phyloP scores from a whole-genome alignment of 306 rosid species.

The Sophora flavescens region DNA sequence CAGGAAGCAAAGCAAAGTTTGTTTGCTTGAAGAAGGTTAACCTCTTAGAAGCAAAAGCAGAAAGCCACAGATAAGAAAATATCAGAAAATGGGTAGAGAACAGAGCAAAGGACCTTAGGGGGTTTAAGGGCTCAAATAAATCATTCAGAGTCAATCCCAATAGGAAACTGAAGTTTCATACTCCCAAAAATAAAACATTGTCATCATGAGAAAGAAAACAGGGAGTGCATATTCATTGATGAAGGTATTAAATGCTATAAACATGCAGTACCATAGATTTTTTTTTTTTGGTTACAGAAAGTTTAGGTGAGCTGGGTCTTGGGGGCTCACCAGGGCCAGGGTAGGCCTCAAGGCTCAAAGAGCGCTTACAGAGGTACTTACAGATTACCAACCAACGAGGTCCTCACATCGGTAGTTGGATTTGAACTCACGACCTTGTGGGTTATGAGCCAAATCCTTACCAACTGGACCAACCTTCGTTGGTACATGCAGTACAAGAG shows the following conservation, averaged over 20 bases:
- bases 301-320: too few relatives aligned
- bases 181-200: constrained; percentile 45
- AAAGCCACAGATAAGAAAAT: neutral
- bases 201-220: constrained; percentile 47
- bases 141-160: constrained; percentile 91
- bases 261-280: constrained; percentile 35
- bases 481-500: constrained; percentile 23
- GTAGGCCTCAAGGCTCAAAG: too few relatives aligned
- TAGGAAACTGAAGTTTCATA: constrained; percentile 82
- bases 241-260: constrained; percentile 26
- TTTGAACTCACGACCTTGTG: too few relatives aligned
- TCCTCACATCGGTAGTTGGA: too few relatives aligned
- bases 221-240: constrained; percentile 39
- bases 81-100: too few relatives aligned
- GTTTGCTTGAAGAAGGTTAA: constrained; percentile 13
- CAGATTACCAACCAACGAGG: too few relatives aligned
- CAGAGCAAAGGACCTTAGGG: constrained; percentile 64
- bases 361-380: too few relatives aligned
- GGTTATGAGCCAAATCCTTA: too few relatives aligned
- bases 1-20: constrained; percentile 6
- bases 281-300: too few relatives aligned
- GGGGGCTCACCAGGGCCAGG: too few relatives aligned
- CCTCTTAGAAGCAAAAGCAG: constrained; percentile 18
- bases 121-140: constrained; percentile 84
- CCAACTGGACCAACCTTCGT: too few relatives aligned